Evolutionary conservation across 2,329 filamentous ascomycete species (phyloP).

Genomic region (Fusarium anthophilum): DNA sequence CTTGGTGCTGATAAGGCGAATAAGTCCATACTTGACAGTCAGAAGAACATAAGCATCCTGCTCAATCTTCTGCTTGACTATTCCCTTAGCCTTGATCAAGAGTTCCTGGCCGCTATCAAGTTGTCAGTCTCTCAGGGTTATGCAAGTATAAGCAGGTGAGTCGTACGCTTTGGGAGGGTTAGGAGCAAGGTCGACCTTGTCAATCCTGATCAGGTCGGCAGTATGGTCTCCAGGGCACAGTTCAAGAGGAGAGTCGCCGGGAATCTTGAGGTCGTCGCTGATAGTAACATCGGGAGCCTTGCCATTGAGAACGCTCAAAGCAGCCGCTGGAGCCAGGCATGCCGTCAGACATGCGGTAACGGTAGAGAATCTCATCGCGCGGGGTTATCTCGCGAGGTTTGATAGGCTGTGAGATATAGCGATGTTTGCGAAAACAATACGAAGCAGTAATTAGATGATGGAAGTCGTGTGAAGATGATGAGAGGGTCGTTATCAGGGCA

Average conservation of each 20-base stretch:
- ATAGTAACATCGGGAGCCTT: conserved; percentile 51
- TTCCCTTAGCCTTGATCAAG: conserved; percentile 80
- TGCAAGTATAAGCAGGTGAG: conserved; percentile 12
- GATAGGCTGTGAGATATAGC: neutral
- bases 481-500: conserved; percentile 39
- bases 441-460: conserved; percentile 11
- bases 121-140: conserved; percentile 36
- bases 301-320: conserved; percentile 53
- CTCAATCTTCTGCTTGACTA: conserved; percentile 75
- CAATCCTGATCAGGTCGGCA: conserved; percentile 77
- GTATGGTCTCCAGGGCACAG: conserved; percentile 76
- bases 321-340: conserved; percentile 57
- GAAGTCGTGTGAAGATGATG: conserved; percentile 26
- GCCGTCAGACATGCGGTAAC: conserved; percentile 58
- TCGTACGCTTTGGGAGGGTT: conserved; percentile 90
- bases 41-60: conserved; percentile 84
- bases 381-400: neutral
- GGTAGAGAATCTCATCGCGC: conserved; percentile 50
- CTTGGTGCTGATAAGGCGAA: conserved; percentile 83
- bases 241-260: conserved; percentile 85
- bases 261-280: conserved; percentile 70
- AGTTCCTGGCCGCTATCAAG: conserved; percentile 76
- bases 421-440: neutral
- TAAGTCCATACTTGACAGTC: conserved; percentile 92
- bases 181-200: conserved; percentile 81